Evolutionary conservation across 1,139 yeast genomes (phyloP).

Genomic region (Nakaseomyces uthaithaninus): DNA sequence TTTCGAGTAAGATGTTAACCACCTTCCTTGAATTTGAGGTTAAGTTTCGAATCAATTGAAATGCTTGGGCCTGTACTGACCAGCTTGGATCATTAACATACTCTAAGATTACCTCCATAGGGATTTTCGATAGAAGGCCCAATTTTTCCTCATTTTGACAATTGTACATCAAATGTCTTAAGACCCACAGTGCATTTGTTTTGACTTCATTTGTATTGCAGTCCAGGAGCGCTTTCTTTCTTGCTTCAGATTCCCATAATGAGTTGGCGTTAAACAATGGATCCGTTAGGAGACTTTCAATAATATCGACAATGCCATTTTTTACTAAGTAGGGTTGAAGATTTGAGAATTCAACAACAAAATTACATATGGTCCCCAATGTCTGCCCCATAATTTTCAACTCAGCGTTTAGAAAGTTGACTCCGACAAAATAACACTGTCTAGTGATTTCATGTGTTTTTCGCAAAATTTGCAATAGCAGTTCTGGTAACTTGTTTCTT

Average conservation of each 20-base stretch:
- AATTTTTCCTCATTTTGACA: slow-evolving; percentile 34
- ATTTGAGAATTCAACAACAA: slow-evolving; percentile 74
- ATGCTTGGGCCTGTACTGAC: slow-evolving; percentile 56
- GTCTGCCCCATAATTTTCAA: slow-evolving; percentile 42
- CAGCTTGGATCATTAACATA: slow-evolving; percentile 42
- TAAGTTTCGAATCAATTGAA: slow-evolving; percentile 67
- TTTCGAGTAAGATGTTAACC: slow-evolving; percentile 37
- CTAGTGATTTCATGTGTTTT: slow-evolving; percentile 20
- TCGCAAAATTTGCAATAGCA: slow-evolving; percentile 38
- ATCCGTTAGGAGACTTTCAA: slow-evolving; percentile 34
- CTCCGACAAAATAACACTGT: slow-evolving; percentile 28
- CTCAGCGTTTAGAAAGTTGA: slow-evolving; percentile 30
- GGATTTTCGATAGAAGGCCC: slow-evolving; percentile 38
- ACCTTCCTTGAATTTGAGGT: slow-evolving; percentile 58
- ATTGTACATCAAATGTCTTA: slow-evolving; percentile 48
- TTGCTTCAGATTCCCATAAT: slow-evolving; percentile 10
- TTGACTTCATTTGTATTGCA: slow-evolving; percentile 32
- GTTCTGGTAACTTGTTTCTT: slow-evolving; percentile 45
- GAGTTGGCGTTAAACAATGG: slow-evolving; percentile 30
- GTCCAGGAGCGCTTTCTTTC: slow-evolving; percentile 11
- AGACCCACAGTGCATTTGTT: slow-evolving; percentile 46
- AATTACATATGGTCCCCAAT: slow-evolving; percentile 65
- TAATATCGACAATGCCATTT: slow-evolving; percentile 45
- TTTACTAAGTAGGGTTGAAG: slow-evolving; percentile 51
- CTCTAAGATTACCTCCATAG: slow-evolving; percentile 44